Base-by-base conservation (phyloP, 768 basidiomycete genomes). In the Daedaleopsis nitida region DNA sequence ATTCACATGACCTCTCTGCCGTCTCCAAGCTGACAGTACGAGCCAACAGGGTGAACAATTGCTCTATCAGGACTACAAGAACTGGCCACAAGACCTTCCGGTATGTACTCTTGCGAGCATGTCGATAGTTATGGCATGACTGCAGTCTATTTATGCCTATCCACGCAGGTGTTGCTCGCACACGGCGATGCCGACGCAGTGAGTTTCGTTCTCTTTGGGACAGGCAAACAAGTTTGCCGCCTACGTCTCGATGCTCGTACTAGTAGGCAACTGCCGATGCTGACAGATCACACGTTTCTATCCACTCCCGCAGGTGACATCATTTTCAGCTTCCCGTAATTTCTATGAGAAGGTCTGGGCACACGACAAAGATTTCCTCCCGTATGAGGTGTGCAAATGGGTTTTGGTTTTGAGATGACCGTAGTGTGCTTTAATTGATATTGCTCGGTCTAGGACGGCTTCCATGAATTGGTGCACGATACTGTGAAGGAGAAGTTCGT, bases 381-480 rank as follows among this genome's bases (percentile, higher is more conserved):
- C 72, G 5, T 81, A 76, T 44, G 63, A 61, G 44, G 81, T 82
- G 62, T 44, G 74, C 66, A 1, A 11, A 21, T 13, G 42, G 59
- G 17, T 11, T n/a, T n/a, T n/a, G n/a, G n/a, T n/a, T n/a, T n/a
- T n/a, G n/a, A n/a, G n/a, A n/a, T n/a, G n/a, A n/a, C n/a, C n/a
- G n/a, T n/a, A n/a, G n/a, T n/a, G n/a, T n/a, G n/a, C n/a, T n/a
- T n/a, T n/a, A n/a, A n/a, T n/a, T n/a, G n/a, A n/a, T n/a, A n/a
- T n/a, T 44, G 3, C 27, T 32, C 27, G 17, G 11, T 39, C 2
- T 51, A 91, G 91, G 83, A 81, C 17, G 88, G 83, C 6, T 88
- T 78, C 69, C 91, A 93, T 63, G 91, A 92, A 69, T 76, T 93
- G 19, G 84, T 87, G 27, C 87, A 89, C 60, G 91, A 93, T 67